A percentile compares a stretch with the other conserved stretches of the same genome.
phyloP scores from a whole-genome alignment of 1,139 yeast species.

The Nakaseomyces bracarensis region DNA sequence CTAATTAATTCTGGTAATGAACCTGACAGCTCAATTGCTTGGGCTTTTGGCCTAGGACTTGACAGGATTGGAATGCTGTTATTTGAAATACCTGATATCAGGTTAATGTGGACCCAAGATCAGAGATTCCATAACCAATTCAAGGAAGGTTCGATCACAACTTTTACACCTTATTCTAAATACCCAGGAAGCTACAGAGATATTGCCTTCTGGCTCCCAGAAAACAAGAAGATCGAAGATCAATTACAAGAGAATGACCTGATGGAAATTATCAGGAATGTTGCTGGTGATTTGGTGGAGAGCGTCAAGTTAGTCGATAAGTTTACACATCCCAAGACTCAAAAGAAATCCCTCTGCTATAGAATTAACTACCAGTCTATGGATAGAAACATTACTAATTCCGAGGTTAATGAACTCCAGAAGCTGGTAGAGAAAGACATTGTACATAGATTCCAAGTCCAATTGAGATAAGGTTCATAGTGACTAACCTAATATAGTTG shows the following conservation, averaged over 20 bases:
- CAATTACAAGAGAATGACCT: constrained; percentile 76
- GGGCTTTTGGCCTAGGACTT: constrained; percentile 97
- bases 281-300: constrained; percentile 85
- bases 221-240: constrained; percentile 26
- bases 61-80: constrained; percentile 94
- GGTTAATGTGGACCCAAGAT: constrained; percentile 87
- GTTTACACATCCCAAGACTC: constrained; percentile 77
- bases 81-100: constrained; percentile 90
- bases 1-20: constrained; percentile 61
- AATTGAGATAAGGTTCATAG: constrained; percentile 42
- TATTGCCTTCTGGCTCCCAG: constrained; percentile 82
- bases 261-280: constrained; percentile 82
- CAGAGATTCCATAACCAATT: constrained; percentile 72
- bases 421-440: constrained; percentile 51
- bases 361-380: constrained; percentile 88
- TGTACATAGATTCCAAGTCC: constrained; percentile 45
- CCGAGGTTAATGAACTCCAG: constrained; percentile 68
- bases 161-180: constrained; percentile 83
- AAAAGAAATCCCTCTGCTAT: constrained; percentile 72
- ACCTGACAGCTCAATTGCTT: constrained; percentile 55
- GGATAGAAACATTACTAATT: constrained; percentile 84
- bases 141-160: constrained; percentile 50
- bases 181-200: constrained; percentile 85
- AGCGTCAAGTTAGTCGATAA: constrained; percentile 74
- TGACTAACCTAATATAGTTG: too few species aligned